Evolutionary conservation across 129 eudicot genomes (phyloP).

Genomic region (Smallanthus sonchifolius): DNA sequence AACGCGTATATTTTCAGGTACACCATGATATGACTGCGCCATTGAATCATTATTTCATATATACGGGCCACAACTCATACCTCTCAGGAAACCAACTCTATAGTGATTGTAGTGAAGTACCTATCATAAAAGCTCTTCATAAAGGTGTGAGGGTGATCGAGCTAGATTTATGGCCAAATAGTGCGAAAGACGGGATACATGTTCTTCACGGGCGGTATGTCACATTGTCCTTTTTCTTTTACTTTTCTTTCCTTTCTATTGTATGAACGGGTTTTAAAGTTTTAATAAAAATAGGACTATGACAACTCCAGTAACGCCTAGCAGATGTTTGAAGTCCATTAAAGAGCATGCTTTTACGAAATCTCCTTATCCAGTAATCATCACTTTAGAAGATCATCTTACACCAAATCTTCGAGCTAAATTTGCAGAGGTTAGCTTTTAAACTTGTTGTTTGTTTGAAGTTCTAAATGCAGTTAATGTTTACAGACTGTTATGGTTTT

Average conservation of each 20-base stretch:
- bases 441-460: not conserved
- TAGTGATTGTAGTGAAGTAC: constrained; percentile 90
- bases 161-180: constrained; percentile 98
- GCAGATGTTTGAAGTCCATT: constrained; percentile 74
- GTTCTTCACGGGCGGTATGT: constrained; percentile 94
- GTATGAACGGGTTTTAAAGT: not conserved
- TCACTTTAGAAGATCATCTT: constrained; percentile 90
- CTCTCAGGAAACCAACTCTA: constrained; percentile 90
- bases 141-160: constrained; percentile 94
- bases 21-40: constrained; percentile 98
- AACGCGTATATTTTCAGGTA: constrained; percentile 48
- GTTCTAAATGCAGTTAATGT: not conserved
- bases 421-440: constrained; percentile 74
- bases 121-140: constrained; percentile 77
- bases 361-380: constrained; percentile 80
- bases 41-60: constrained; percentile 92
- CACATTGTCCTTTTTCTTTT: not conserved
- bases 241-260: not conserved
- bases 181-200: constrained; percentile 61
- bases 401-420: constrained; percentile 73
- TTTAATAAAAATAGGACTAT: constrained; percentile 51
- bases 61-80: constrained; percentile 97
- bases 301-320: constrained; percentile 65
- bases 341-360: constrained; percentile 70
- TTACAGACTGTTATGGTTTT: not conserved